Evolutionary conservation across 2,329 filamentous ascomycete species (phyloP), one percentile per base, ranked within the genome.

Genomic region (Neopestalotiopsis sp.): DNA sequence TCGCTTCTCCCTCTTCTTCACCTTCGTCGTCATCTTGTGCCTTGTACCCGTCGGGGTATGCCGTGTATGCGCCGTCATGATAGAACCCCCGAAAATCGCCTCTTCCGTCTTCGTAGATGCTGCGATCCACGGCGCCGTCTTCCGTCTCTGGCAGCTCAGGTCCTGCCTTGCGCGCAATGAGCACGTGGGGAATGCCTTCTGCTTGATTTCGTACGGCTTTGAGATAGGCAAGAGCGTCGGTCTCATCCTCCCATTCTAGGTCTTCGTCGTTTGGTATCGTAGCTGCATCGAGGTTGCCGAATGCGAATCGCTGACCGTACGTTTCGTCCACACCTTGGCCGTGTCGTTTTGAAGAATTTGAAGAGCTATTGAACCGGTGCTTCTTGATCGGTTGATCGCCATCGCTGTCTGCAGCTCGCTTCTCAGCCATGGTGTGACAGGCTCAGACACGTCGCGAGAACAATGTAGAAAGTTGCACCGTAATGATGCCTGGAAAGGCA

Each of bases 41-140:
- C 34, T 78, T 69, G 34, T 79, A 75, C 20, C 77, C 73, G 13
- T 84, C 81, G 0, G 88, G 85, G 2, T 86, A 84, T 4, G 90
- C 92, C 30, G 91, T 89, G 78, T 94, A 97, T 49, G 93, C 92
- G 63, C 94, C 94, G 73, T 97, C 93, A 17, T 90, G 83, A 77
- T 93, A 96, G 75, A 89, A 91, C 12, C 91, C 92, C 67, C 87
- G 81, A 28, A 84, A 82, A 74, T 91, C 88, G 66, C 86, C 85
- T 24, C 80, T 71, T 5, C 84, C 84, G 68, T 83, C 77, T 9
- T 83, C 75, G 74, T 90, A 89, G 57, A 87, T 83, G 40, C 76
- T 78, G 65, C 80, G 78, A 69, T 86, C 83, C 3, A 78, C 66
- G 17, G 72, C 75, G 24, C 72, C 69, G 34, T 79, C 74, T 20